Evolutionary conservation across 106 monocot genomes (phyloP).

Genomic region (Dendrobium chrysotoxum): DNA sequence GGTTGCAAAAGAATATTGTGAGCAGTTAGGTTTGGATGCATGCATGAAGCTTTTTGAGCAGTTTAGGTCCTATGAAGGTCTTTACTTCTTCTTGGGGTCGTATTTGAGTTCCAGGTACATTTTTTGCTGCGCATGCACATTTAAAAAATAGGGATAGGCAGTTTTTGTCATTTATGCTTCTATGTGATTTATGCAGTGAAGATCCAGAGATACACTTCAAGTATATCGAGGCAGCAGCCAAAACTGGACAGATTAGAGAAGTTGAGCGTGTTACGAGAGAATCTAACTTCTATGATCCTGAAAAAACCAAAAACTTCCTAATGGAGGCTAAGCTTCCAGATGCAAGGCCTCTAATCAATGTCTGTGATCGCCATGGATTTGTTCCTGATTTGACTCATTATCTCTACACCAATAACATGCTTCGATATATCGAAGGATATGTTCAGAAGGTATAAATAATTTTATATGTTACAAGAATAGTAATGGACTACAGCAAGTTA

Average conservation of each 20-base stretch:
- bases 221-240: slow-evolving; percentile 96
- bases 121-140: too few relatives aligned
- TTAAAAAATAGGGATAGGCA: not conserved
- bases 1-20: slow-evolving; percentile 95
- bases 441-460: slow-evolving; percentile 77
- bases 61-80: slow-evolving; percentile 27
- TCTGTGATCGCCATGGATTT: slow-evolving; percentile 97
- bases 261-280: slow-evolving; percentile 98
- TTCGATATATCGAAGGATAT: slow-evolving; percentile 98
- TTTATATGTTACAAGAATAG: not conserved
- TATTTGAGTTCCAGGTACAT: slow-evolving; percentile 89
- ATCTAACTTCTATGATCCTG: slow-evolving; percentile 96
- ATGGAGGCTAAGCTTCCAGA: slow-evolving; percentile 99
- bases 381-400: slow-evolving; percentile 98
- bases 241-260: slow-evolving; percentile 98
- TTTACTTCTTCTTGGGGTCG: slow-evolving; percentile 88
- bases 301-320: slow-evolving; percentile 94
- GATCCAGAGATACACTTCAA: slow-evolving; percentile 98
- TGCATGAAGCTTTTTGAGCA: slow-evolving; percentile 34
- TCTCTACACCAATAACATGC: slow-evolving; percentile 92
- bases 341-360: slow-evolving; percentile 95
- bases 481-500: too few relatives aligned
- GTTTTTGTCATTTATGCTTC: slow-evolving; percentile 6
- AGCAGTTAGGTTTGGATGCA: slow-evolving; percentile 87
- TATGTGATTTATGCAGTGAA: slow-evolving; percentile 50